phyloP scores from a whole-genome alignment of 768 basidiomycete genomes.

The Lentinula guzmanii region DNA sequence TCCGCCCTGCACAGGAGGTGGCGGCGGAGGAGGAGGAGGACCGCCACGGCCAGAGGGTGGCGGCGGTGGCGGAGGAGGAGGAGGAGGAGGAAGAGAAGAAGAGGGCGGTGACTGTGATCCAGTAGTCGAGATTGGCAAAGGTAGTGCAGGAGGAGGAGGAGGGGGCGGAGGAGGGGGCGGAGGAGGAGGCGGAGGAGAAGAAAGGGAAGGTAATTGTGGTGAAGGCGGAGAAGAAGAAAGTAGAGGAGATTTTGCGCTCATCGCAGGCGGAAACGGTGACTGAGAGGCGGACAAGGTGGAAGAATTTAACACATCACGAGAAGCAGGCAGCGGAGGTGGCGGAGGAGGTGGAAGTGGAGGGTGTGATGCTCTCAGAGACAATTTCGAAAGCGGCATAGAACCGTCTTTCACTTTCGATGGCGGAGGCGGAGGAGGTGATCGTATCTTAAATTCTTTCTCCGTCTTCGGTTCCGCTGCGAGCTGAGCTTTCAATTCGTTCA shows the following conservation, averaged over 20 bases:
- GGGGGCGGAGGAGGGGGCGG: slow-evolving; percentile 20
- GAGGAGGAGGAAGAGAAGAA: slow-evolving; percentile 14
- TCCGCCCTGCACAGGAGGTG: slow-evolving; percentile 16
- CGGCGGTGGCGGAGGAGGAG: slow-evolving; percentile 25
- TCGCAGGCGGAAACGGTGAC: not conserved
- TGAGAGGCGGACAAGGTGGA: not conserved
- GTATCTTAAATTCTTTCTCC: slow-evolving; percentile 69
- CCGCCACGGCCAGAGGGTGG: slow-evolving; percentile 21
- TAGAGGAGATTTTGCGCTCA: slow-evolving; percentile 17
- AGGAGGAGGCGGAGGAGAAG: slow-evolving; percentile 25
- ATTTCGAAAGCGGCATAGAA: not conserved
- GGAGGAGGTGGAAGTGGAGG: slow-evolving; percentile 21
- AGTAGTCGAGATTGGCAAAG: not conserved
- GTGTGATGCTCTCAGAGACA: slow-evolving; percentile 16
- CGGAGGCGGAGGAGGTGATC: slow-evolving; percentile 59
- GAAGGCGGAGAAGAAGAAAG: slow-evolving; percentile 25
- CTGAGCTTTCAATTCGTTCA: slow-evolving; percentile 45
- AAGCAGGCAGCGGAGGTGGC: slow-evolving; percentile 19
- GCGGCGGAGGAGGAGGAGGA: slow-evolving; percentile 30
- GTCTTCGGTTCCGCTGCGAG: slow-evolving; percentile 48
- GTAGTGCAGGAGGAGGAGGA: slow-evolving; percentile 27
- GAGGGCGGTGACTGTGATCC: not conserved
- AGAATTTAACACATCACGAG: not conserved
- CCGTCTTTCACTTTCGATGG: slow-evolving; percentile 38
- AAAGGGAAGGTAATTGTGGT: slow-evolving; percentile 24